Evolutionary conservation across 495 filamentous ascomycete species (phyloP).

Genomic region (Xylaria intraflava): DNA sequence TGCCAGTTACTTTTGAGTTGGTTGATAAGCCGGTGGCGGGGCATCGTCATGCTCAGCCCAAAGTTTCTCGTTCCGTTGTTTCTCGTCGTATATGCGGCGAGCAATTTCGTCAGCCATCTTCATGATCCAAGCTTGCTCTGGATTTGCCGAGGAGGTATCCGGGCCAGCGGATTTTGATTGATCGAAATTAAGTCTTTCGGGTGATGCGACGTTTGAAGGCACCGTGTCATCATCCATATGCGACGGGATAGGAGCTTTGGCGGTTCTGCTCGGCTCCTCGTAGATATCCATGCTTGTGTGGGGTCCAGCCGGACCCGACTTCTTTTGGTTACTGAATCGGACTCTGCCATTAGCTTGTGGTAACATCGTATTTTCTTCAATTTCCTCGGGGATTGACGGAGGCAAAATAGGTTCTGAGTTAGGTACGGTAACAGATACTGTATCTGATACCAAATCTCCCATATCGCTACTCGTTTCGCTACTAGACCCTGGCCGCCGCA

Average conservation of each 20-base stretch:
- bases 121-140: constrained; percentile 83
- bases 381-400: constrained; percentile 42
- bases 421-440: constrained; percentile 30
- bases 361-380: constrained; percentile 49
- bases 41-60: constrained; percentile 48
- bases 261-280: constrained; percentile 13
- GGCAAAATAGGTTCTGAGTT: constrained; percentile 45
- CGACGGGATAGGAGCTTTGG: constrained; percentile 7
- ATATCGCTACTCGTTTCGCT: constrained; percentile 46
- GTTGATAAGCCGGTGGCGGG: constrained; percentile 58
- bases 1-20: constrained; percentile 26
- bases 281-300: constrained; percentile 25
- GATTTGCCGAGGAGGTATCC: constrained; percentile 49
- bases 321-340: constrained; percentile 31
- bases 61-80: constrained; percentile 40
- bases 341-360: constrained; percentile 38
- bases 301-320: constrained; percentile 19
- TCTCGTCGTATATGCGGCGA: constrained; percentile 67
- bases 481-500: constrained; percentile 59
- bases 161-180: constrained; percentile 25
- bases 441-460: constrained; percentile 35
- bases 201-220: constrained; percentile 17
- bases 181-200: constrained; percentile 30
- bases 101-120: constrained; percentile 90
- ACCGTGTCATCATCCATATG: constrained; percentile 14